phyloP scores from a whole-genome alignment of 495 filamentous ascomycete genomes.

The Penicillium verhagenii region DNA sequence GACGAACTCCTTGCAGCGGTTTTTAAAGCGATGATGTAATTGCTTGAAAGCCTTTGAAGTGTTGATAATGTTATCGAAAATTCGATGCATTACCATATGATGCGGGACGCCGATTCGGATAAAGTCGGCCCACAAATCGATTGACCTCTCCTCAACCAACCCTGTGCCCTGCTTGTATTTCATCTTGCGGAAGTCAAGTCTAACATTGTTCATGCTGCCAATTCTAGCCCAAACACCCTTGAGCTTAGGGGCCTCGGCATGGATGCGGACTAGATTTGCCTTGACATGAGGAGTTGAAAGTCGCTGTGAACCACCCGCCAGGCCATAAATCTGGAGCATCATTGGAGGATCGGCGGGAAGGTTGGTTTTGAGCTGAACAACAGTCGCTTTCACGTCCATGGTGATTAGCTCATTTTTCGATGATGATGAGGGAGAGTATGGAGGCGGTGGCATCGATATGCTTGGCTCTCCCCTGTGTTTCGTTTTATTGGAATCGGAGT shows the following conservation, averaged over 20 bases:
- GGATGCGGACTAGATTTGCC: conserved; percentile 74
- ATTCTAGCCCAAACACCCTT: conserved; percentile 80
- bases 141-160: conserved; percentile 70
- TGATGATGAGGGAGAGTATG: conserved; percentile 25
- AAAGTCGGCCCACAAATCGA: conserved; percentile 82
- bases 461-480: conserved; percentile 15
- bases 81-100: conserved; percentile 83
- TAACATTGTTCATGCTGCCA: conserved; percentile 74
- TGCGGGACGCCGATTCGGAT: conserved; percentile 91
- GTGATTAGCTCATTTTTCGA: conserved; percentile 66
- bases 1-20: conserved; percentile 81
- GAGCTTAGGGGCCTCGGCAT: conserved; percentile 81
- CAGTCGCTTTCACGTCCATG: conserved; percentile 71
- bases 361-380: conserved; percentile 83
- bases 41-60: conserved; percentile 83
- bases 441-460: conserved; percentile 29
- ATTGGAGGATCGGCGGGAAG: conserved; percentile 84
- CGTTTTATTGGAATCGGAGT: conserved; percentile 5
- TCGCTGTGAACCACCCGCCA: conserved; percentile 80
- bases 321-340: conserved; percentile 81
- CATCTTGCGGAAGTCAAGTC: conserved; percentile 75
- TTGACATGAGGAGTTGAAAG: conserved; percentile 78
- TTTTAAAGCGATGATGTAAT: conserved; percentile 86
- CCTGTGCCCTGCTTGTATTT: conserved; percentile 62
- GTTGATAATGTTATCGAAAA: conserved; percentile 91